Conservation (phyloP, 768 basidiomycete species). For the Tephrocybe sp. region DNA sequence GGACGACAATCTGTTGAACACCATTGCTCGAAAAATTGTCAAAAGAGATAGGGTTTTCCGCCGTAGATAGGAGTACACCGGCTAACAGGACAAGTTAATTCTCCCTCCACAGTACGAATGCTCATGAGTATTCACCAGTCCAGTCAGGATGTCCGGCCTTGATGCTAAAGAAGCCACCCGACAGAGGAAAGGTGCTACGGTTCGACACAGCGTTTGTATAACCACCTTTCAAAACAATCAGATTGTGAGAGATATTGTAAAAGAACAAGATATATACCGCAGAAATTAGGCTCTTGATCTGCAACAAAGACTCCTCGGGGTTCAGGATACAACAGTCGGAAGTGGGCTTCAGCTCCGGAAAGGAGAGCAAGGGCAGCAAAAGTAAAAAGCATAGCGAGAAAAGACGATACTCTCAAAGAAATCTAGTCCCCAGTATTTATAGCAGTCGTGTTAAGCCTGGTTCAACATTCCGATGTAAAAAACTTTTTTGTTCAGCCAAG, state of each 20-base stretch:
- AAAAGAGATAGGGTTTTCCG: conserved; percentile 59
- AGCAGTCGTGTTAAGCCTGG: no score
- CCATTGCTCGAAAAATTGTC: conserved; percentile 49
- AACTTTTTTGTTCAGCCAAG: conserved; percentile 3
- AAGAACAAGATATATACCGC: conserved; percentile 45
- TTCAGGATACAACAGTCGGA: conserved; percentile 67
- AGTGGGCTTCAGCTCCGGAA: conserved; percentile 61
- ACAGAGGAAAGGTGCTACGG: conserved; percentile 68
- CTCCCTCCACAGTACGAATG: neutral
- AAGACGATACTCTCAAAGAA: neutral
- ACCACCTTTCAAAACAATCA: conserved; percentile 45
- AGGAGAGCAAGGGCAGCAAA: conserved; percentile 26
- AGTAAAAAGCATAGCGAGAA: conserved; percentile 31
- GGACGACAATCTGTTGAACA: conserved; percentile 31
- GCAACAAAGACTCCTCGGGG: conserved; percentile 68
- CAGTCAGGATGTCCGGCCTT: conserved; percentile 56
- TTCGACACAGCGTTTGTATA: conserved; percentile 50
- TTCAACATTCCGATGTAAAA: neutral
- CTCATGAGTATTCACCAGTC: conserved; percentile 38
- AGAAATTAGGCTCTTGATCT: conserved; percentile 53
- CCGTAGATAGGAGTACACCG: conserved; percentile 54
- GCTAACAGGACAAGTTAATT: conserved; percentile 28
- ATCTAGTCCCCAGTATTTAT: no score
- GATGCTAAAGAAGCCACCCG: conserved; percentile 54
- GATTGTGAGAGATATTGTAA: neutral